These are phyloP conservation scores for Rutstroemia sp. DNA, from an alignment of 2,329 filamentous ascomycete genomes.

Conservation along the genomic window DNA sequence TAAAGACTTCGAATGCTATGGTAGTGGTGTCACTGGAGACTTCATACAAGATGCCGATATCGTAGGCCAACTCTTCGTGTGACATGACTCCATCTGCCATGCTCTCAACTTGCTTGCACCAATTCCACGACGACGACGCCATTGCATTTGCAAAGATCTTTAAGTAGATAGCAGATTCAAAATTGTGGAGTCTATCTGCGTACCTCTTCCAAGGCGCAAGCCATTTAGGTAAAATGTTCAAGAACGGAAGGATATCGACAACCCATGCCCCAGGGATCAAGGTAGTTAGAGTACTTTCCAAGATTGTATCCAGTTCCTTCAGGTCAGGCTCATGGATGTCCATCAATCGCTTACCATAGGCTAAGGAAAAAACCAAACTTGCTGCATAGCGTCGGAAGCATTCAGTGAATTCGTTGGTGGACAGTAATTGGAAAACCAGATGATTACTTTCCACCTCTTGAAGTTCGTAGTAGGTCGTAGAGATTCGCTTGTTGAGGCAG, in stretches of 20 bases:
- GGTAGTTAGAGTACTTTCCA: neutral
- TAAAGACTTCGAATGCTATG: constrained; percentile 34
- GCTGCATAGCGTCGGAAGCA: constrained; percentile 28
- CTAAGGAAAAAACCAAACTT: constrained; percentile 30
- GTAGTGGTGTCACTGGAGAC: constrained; percentile 35
- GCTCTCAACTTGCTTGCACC: neutral
- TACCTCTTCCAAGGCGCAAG: constrained; percentile 14
- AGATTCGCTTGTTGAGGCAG: constrained; percentile 34
- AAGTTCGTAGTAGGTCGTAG: constrained; percentile 25
- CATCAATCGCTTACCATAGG: constrained; percentile 32
- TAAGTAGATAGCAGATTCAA: neutral
- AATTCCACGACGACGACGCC: neutral
- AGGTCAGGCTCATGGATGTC: constrained; percentile 18
- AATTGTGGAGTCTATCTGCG: neutral
- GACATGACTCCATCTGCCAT: neutral
- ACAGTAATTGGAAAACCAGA: neutral
- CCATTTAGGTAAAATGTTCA: constrained; percentile 32
- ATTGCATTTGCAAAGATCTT: neutral
- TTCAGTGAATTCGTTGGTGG: constrained; percentile 31
- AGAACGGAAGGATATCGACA: constrained; percentile 40
- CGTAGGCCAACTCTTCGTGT: neutral
- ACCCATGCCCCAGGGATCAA: constrained; percentile 23
- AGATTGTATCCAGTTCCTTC: neutral
- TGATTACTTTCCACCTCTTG: constrained; percentile 29
- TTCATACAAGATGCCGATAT: constrained; percentile 37